These are phyloP conservation scores for Pinus tabuliformis DNA, from an alignment of 75 land plant genomes.

Conservation along the genomic window DNA sequence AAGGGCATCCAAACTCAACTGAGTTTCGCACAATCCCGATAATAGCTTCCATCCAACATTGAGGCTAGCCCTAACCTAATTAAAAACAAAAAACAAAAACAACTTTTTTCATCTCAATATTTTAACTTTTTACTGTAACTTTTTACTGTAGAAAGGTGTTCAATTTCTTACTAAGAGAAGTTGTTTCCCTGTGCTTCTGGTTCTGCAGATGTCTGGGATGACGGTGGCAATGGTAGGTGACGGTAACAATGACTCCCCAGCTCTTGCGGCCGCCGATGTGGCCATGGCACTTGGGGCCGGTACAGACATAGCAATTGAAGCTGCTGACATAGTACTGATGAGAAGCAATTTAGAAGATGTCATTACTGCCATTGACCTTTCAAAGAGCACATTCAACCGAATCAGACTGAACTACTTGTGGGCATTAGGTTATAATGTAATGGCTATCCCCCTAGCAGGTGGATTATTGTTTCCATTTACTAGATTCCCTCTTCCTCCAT, in stretches of 20 bases:
- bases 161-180: background rate
- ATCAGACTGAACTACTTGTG: conserved; percentile 88
- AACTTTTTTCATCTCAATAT: too few species aligned
- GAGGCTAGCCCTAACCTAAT: too few species aligned
- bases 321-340: conserved; percentile 96
- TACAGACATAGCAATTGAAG: conserved; percentile 95
- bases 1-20: too few species aligned
- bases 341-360: conserved; percentile 95
- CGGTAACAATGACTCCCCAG: conserved; percentile 97
- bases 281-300: conserved; percentile 99
- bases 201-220: conserved; percentile 59
- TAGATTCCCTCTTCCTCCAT: conserved; percentile 82
- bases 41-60: too few species aligned
- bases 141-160: background rate
- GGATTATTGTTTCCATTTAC: conserved; percentile 78
- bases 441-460: conserved; percentile 93
- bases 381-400: conserved; percentile 71
- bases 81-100: too few species aligned
- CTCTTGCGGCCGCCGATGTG: conserved; percentile 90
- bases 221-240: conserved; percentile 98
- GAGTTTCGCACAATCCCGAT: too few species aligned
- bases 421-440: conserved; percentile 90
- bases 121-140: too few species aligned
- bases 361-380: conserved; percentile 86
- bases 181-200: background rate